Percentiles rank a stretch among this genome's conserved stretches.
Evolutionary conservation across 441 rosid genomes (phyloP).

Genomic region (Eugenia klotzschiana): DNA sequence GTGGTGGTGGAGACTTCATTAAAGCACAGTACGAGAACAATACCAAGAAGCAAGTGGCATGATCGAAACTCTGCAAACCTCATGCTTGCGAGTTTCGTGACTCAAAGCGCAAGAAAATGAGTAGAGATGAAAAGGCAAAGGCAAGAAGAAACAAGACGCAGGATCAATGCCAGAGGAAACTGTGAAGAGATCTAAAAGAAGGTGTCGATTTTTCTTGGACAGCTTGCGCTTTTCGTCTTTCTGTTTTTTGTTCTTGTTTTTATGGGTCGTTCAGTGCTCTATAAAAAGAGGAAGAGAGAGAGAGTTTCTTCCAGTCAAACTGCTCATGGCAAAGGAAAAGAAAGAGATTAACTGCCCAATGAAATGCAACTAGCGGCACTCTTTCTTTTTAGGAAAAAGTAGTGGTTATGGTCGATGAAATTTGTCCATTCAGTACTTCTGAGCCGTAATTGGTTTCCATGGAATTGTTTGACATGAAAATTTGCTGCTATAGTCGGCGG

Average conservation of each 20-base stretch:
- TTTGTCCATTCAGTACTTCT: background rate
- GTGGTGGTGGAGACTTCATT: background rate
- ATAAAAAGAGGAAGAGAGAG: background rate
- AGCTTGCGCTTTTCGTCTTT: background rate
- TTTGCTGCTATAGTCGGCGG: background rate
- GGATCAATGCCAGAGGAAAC: background rate
- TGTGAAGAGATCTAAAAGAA: background rate
- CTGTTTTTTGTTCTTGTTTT: background rate
- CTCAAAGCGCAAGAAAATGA: background rate
- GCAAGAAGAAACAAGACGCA: background rate
- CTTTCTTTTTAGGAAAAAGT: background rate
- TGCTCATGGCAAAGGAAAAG: background rate
- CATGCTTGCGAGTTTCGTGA: background rate
- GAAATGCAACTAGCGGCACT: background rate
- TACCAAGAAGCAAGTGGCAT: background rate
- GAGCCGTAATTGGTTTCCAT: background rate
- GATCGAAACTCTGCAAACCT: background rate
- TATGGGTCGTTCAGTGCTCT: background rate
- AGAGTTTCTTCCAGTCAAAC: background rate
- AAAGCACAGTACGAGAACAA: background rate
- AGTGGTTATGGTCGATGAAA: background rate
- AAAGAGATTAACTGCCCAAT: background rate
- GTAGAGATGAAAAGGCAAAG: background rate
- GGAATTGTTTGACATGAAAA: background rate
- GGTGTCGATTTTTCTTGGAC: background rate